Evolutionary conservation across 495 filamentous ascomycete genomes (phyloP).

Genomic region (Glonium stellatum): DNA sequence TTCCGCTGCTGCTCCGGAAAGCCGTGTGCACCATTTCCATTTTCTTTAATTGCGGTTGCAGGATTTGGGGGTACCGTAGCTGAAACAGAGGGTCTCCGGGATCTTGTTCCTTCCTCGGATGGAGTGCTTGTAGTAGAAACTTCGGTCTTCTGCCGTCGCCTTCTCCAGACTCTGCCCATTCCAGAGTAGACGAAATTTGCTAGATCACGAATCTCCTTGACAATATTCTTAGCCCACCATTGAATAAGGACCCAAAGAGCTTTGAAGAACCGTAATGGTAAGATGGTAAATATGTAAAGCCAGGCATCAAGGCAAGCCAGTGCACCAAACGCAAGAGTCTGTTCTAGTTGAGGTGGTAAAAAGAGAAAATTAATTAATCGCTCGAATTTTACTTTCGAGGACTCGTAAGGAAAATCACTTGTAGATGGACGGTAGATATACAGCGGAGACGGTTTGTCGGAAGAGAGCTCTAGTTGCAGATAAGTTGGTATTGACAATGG

Average conservation of each 20-base stretch:
- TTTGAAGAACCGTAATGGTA: slow-evolving; percentile 83
- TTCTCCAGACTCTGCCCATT: slow-evolving; percentile 66
- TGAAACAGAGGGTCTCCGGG: slow-evolving; percentile 32
- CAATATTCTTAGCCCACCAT: slow-evolving; percentile 62
- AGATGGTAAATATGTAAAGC: slow-evolving; percentile 91
- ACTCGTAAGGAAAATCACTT: slow-evolving; percentile 84
- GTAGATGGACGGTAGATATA: slow-evolving; percentile 74
- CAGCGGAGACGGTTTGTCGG: slow-evolving; percentile 71
- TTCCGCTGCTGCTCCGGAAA: slow-evolving; percentile 22
- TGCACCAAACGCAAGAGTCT: slow-evolving; percentile 76
- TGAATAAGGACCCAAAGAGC: slow-evolving; percentile 66
- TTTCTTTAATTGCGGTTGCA: slow-evolving; percentile 17
- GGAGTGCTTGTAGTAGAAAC: slow-evolving; percentile 24
- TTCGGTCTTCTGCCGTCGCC: slow-evolving; percentile 41
- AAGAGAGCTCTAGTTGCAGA: slow-evolving; percentile 80
- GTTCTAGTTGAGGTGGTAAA: slow-evolving; percentile 76
- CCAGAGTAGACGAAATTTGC: slow-evolving; percentile 68
- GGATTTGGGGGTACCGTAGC: not conserved
- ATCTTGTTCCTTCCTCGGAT: slow-evolving; percentile 26
- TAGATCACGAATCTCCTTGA: slow-evolving; percentile 59
- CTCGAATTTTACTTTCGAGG: slow-evolving; percentile 90
- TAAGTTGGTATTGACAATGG: slow-evolving; percentile 83
- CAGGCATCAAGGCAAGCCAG: slow-evolving; percentile 93
- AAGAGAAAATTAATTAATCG: slow-evolving; percentile 83
- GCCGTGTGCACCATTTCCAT: slow-evolving; percentile 11